Evolutionary conservation across 2,329 filamentous ascomycete genomes (phyloP).

Genomic region (Trichoderma asperellum): DNA sequence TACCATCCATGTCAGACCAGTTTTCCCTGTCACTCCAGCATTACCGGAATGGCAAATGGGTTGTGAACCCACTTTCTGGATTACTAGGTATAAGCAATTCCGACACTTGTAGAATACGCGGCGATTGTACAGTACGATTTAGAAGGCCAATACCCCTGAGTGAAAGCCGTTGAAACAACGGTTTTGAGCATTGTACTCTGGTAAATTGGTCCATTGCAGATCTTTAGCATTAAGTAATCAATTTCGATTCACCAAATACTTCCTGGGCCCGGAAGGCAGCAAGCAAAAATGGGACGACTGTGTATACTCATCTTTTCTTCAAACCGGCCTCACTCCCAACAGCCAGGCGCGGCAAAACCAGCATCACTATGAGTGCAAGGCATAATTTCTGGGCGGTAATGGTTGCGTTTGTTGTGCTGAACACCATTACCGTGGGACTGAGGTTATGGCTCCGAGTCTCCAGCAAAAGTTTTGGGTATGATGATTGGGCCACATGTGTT

Average conservation of each 20-base stretch:
- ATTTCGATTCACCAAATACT: background rate
- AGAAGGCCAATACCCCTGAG: constrained; percentile 5
- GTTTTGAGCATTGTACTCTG: background rate
- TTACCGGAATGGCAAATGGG: background rate
- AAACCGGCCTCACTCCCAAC: background rate
- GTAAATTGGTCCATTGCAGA: constrained; percentile 4
- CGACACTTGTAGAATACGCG: background rate
- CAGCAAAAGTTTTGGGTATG: constrained; percentile 6
- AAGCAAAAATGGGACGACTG: background rate
- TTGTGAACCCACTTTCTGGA: background rate
- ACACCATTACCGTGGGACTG: constrained; percentile 4
- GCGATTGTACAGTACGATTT: background rate
- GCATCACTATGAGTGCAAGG: background rate
- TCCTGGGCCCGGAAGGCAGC: background rate
- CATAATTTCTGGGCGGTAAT: background rate
- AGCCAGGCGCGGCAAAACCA: background rate
- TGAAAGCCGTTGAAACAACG: background rate
- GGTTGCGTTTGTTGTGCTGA: constrained; percentile 9
- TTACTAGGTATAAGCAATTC: background rate
- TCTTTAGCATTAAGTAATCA: constrained; percentile 6
- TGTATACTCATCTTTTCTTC: background rate
- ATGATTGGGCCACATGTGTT: constrained; percentile 11
- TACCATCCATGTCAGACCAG: background rate
- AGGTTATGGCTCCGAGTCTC: constrained; percentile 7
- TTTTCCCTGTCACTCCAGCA: background rate